A percentile compares a stretch with the other conserved stretches of the same genome.
phyloP scores from a whole-genome alignment of 305 asterid genomes.

The Fraxinus sp. region DNA sequence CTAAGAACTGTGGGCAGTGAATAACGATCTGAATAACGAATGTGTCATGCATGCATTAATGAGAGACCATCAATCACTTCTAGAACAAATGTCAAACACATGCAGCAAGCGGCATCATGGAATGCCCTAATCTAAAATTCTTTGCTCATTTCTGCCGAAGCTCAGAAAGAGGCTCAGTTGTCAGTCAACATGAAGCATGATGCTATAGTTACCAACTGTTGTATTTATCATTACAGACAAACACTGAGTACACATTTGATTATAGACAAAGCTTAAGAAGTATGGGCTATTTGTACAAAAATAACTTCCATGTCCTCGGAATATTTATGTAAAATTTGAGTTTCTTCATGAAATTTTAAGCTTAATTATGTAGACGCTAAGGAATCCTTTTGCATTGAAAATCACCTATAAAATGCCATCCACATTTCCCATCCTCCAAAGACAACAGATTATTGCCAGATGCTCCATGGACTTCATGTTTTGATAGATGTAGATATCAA shows the following conservation, averaged over 20 bases:
- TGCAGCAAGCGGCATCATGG: background rate
- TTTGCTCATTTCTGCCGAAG: background rate
- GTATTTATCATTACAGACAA: background rate
- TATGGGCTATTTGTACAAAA: background rate
- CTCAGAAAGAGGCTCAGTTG: background rate
- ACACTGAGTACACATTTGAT: background rate
- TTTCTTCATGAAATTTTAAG: background rate
- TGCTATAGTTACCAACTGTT: constrained; percentile 1
- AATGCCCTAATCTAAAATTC: constrained; percentile 7
- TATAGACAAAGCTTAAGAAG: background rate
- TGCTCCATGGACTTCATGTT: background rate
- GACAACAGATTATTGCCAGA: background rate
- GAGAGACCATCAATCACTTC: constrained; percentile 1
- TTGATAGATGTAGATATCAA: background rate
- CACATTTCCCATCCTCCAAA: background rate
- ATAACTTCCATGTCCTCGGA: background rate
- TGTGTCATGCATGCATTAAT: constrained; percentile 6
- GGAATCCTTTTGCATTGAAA: background rate
- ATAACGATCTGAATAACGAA: constrained; percentile 9
- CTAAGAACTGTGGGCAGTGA: constrained; percentile 1
- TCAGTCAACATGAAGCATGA: background rate
- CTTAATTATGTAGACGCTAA: background rate
- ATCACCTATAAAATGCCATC: background rate
- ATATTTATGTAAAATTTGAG: background rate
- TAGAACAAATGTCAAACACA: background rate